Percentiles rank a stretch among this genome's conserved stretches.
Conservation (phyloP, 345 rosid genomes). For the Nephelium lappaceum region DNA sequence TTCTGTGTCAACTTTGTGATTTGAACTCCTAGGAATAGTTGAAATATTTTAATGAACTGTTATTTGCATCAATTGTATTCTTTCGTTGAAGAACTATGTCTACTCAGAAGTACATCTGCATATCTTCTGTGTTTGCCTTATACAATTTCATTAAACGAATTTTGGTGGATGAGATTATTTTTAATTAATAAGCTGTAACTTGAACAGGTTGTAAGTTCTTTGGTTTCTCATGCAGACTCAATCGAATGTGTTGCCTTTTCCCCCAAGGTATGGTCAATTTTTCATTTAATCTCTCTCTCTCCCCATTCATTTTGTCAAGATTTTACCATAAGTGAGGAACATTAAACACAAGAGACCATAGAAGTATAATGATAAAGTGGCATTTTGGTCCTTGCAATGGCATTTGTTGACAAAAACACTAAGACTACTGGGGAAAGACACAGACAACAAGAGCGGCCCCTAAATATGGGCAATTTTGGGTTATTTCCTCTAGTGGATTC, state of each 20-base stretch:
- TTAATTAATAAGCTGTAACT: slow-evolving; percentile 7
- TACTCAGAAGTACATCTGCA: background rate
- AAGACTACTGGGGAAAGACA: too few relatives aligned
- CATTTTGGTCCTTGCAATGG: background rate
- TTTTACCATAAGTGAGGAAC: background rate
- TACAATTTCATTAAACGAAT: background rate
- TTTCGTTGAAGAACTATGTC: background rate
- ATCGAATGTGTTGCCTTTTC: slow-evolving; percentile 66
- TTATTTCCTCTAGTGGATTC: background rate
- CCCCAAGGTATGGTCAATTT: slow-evolving; percentile 53
- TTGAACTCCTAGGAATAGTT: background rate
- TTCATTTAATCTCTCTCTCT: background rate
- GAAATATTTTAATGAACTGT: background rate
- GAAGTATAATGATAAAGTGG: background rate
- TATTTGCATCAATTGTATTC: background rate
- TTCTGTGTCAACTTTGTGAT: slow-evolving; percentile 2
- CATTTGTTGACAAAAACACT: background rate
- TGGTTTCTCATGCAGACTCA: slow-evolving; percentile 67
- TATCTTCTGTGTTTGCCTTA: background rate
- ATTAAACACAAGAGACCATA: background rate
- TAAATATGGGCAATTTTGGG: too few relatives aligned
- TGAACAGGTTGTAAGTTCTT: slow-evolving; percentile 76
- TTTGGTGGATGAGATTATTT: background rate
- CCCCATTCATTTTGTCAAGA: background rate
- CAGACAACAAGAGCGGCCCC: too few relatives aligned